A percentile compares a stretch with the other conserved stretches of the same genome.
phyloP scores from a whole-genome alignment of 306 rosid species.

The Aeschynomene evenia region DNA sequence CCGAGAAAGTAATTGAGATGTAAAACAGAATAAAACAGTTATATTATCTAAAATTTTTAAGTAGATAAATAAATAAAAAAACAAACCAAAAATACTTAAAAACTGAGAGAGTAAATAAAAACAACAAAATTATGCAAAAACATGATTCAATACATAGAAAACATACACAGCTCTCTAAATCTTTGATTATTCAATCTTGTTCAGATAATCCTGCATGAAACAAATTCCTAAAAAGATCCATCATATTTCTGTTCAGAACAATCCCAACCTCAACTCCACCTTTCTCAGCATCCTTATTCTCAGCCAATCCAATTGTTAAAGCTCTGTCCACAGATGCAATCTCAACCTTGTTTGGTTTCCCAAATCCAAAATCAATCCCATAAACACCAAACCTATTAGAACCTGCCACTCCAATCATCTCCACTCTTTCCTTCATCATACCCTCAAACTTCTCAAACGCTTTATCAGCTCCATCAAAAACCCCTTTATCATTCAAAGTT shows the following conservation, averaged over 20 bases:
- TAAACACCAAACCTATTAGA: constrained; percentile 47
- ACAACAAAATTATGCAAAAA: too few relatives aligned
- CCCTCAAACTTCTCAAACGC: fast-evolving
- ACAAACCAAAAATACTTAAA: too few relatives aligned
- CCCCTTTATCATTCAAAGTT: neutral
- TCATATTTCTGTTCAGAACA: constrained; percentile 5
- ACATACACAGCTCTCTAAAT: too few relatives aligned
- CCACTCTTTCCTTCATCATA: neutral
- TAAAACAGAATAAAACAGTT: too few relatives aligned
- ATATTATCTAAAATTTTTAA: too few relatives aligned
- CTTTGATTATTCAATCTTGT: too few relatives aligned
- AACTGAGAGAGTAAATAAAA: too few relatives aligned
- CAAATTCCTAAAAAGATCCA: constrained; percentile 3
- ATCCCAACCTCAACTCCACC: constrained; percentile 41
- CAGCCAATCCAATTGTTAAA: constrained; percentile 33
- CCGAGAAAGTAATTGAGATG: too few relatives aligned
- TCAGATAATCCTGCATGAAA: constrained; percentile 31
- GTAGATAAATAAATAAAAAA: too few relatives aligned
- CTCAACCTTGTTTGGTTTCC: constrained; percentile 45
- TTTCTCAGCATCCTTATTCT: constrained; percentile 13
- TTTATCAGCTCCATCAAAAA: neutral
- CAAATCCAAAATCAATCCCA: constrained; percentile 52
- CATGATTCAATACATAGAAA: too few relatives aligned
- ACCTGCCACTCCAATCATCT: constrained; percentile 25
- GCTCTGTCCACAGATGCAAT: constrained; percentile 26